Conservation (phyloP, 495 filamentous ascomycete genomes). For the Coniosporium apollinis region DNA sequence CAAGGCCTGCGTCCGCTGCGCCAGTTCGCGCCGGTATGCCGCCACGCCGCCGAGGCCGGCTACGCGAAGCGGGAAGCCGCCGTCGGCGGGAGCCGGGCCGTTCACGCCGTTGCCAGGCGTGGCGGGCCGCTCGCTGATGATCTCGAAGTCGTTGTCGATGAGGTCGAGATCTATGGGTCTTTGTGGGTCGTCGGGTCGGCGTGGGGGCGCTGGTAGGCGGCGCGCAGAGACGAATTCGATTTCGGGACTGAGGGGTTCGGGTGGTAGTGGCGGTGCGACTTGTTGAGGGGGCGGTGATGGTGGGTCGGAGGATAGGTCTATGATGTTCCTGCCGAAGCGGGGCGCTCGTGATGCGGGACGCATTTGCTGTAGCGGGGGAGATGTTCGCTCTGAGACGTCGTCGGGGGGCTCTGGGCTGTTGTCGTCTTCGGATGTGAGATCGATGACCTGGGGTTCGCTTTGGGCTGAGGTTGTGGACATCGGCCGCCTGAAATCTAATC, state of each 20-base stretch:
- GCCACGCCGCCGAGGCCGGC: background rate
- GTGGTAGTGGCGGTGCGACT: too few species aligned
- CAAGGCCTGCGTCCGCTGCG: conserved; percentile 3
- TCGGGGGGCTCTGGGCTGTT: too few species aligned
- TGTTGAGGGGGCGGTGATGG: conserved; percentile 1
- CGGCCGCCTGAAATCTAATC: conserved; percentile 11
- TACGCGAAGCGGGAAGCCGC: too few species aligned
- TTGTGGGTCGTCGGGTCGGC: background rate
- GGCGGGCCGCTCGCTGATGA: too few species aligned
- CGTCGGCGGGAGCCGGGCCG: too few species aligned
- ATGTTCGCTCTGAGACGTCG: too few species aligned
- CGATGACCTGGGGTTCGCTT: conserved; percentile 8
- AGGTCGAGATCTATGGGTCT: too few species aligned
- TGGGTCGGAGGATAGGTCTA: conserved; percentile 5
- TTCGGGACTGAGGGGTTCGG: background rate
- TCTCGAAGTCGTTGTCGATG: too few species aligned
- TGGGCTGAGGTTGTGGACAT: conserved; percentile 3
- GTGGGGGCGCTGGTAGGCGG: background rate
- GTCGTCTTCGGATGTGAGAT: conserved; percentile 12
- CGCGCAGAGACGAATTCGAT: conserved; percentile 1
- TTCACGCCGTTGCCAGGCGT: too few species aligned
- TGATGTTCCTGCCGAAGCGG: conserved; percentile 11
- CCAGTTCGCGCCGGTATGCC: background rate
- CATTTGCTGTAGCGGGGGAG: background rate
- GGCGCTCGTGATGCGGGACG: conserved; percentile 8